Evolutionary conservation across 495 filamentous ascomycete genomes (phyloP), one percentile per base, ranked within the genome.

Genomic region (Emericellopsis terricola): DNA sequence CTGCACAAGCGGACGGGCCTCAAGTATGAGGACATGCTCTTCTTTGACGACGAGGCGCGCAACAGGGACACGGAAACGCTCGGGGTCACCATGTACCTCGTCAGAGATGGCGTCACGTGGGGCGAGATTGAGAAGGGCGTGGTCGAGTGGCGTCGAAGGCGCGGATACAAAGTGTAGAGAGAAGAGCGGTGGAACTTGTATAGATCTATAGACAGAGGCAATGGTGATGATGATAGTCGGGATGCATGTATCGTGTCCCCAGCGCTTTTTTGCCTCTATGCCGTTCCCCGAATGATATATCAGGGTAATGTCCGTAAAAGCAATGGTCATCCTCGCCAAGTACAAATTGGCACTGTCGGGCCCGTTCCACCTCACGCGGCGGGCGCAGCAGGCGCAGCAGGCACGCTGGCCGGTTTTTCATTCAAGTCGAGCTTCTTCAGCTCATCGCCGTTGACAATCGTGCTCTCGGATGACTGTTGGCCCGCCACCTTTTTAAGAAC

Each of bases 1-100:
- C 58, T 97, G 34, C 61, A 77, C 2, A 69, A 76, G 53, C 55
- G 67, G 15, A 81, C 73, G 16, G 71, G 73, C 30, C 47, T 81
- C 13, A 54, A 55, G 31, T 92, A 73, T 46, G 64, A 71, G 28
- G 81, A 94, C 29, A 94, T 94, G 81, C 47, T 97, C 39, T 97
- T 97, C 45, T 97, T 94, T 46, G 87, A 97, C 44, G 87, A 97
- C 41, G 87, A 97, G 68, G 55, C 64, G 29, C 60, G 87, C 39
- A 97, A 97, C 51, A 57, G 65, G 24, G 81, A 92, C 52, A 87
- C 93, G 0, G 80, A 87, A 59, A 73, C 62, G 33, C 41, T 94
- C 33, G 85, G 85, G 1, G 80, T 94, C 17, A 76, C 75, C 5
- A 91, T 92, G 62, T 71, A 69, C 47, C 48, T 91, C 41, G 78